Base-by-base conservation (phyloP, 1,284 basidiomycete genomes). In the Xerocomus minutiporus region DNA sequence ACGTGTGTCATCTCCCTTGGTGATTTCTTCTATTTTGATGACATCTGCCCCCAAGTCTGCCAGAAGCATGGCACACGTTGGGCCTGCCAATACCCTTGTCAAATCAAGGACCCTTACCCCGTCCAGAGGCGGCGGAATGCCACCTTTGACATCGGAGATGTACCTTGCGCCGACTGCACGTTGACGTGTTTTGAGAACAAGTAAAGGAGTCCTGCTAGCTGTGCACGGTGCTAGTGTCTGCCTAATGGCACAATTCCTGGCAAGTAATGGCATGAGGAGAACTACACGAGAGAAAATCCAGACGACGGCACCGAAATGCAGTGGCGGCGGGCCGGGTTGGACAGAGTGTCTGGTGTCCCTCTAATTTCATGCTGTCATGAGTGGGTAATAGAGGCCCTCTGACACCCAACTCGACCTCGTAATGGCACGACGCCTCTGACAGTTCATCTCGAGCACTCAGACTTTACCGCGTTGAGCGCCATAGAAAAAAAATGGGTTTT, bases 31-130 rank as follows among this genome's bases (percentile, higher is more conserved):
- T 23, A 93, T 81, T 71, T 93, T 98, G 71, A 97, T 85, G 35
- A 97, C 92, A 67, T 97, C 92, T 51, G 94, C 93, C 46, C 87
- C 91, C 23, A 92, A 74, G 73, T 94, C 91, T 31, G 84, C 92
- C 17, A 95, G 77, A 54, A 94, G 78, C 92, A 96, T 93, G 2
- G 94, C 93, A 28, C 86, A 83, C 6, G 88, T 91, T 12, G 93
- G 93, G 0, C 93, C 94, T 20, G 93, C 94, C 43, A 97, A 75
- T 1, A 97, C 88, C 36, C 93, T 81, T 11, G 93, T 93, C 48
- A 96, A 74, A 70, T 97, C 93, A 20, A 97, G 77, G 38, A 97
- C 81, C 59, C 80, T 84, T 63, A 94, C 76, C 25, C 90, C 91
- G 54, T 80, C 75, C 50, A 97, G 73, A 3, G 93, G 93, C 1